phyloP scores from a whole-genome alignment of 1,284 basidiomycete species.

The Psilocybe mexicana region DNA sequence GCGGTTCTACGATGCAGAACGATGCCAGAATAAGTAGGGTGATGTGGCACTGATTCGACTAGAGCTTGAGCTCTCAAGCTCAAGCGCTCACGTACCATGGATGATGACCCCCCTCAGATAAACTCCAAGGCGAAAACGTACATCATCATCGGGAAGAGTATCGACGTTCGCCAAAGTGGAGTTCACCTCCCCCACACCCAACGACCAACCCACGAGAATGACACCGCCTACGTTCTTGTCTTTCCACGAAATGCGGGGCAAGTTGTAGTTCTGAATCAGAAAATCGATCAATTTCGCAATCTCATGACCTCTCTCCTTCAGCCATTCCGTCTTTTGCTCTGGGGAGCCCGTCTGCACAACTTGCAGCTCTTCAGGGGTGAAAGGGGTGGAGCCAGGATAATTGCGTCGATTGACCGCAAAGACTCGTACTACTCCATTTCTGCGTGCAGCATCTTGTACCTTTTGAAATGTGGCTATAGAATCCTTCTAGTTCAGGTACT shows the following conservation, averaged over 20 bases:
- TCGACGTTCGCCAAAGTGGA: background rate
- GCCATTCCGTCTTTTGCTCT: slow-evolving; percentile 20
- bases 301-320: slow-evolving; percentile 33
- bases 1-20: slow-evolving; percentile 30
- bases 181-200: background rate
- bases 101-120: background rate
- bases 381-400: slow-evolving; percentile 26
- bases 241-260: slow-evolving; percentile 22
- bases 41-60: background rate
- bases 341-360: slow-evolving; percentile 24
- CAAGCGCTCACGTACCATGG: background rate
- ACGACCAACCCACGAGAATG: slow-evolving; percentile 4
- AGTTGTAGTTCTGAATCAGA: slow-evolving; percentile 29
- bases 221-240: slow-evolving; percentile 8
- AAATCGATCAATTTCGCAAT: slow-evolving; percentile 33
- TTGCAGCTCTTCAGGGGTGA: slow-evolving; percentile 20
- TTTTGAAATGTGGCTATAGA: slow-evolving; percentile 32
- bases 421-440: slow-evolving; percentile 23
- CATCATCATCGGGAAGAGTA: background rate
- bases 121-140: background rate
- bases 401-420: slow-evolving; percentile 29
- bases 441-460: slow-evolving; percentile 36
- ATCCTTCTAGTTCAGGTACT: background rate
- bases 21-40: background rate
- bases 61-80: background rate